Evolutionary conservation across 306 rosid species (phyloP).

Genomic region (Pyrus pyrifolia): DNA sequence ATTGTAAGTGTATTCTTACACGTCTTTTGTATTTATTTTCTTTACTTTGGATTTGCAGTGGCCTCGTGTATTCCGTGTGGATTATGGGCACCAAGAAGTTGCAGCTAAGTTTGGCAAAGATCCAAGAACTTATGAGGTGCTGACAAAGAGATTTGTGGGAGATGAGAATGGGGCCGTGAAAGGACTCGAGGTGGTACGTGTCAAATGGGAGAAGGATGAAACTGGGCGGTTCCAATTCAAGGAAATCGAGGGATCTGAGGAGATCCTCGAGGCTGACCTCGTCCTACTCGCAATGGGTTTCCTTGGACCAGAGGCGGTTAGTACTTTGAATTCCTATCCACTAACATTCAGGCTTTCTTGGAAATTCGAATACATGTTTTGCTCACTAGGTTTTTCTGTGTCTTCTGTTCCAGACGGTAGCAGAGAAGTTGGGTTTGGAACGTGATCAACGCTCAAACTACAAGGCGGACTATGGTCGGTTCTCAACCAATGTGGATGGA

Average conservation of each 20-base stretch:
- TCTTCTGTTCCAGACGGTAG: slow-evolving; percentile 44
- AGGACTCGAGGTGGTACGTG: slow-evolving; percentile 76
- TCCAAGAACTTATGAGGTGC: slow-evolving; percentile 87
- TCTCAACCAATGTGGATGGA: slow-evolving; percentile 70
- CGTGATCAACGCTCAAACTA: slow-evolving; percentile 71
- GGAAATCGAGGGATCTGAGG: slow-evolving; percentile 92
- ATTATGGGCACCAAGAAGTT: slow-evolving; percentile 98
- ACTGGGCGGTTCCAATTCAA: slow-evolving; percentile 69
- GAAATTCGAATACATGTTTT: neutral
- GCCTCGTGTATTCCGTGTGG: slow-evolving; percentile 92
- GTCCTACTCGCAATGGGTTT: slow-evolving; percentile 94
- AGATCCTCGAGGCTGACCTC: slow-evolving; percentile 77
- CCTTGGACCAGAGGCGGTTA: slow-evolving; percentile 95
- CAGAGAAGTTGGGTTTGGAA: slow-evolving; percentile 76
- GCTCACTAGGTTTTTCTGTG: slow-evolving; percentile 1
- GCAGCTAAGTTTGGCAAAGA: slow-evolving; percentile 83
- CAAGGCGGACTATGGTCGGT: slow-evolving; percentile 85
- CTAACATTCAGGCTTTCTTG: neutral
- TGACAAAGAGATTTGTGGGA: slow-evolving; percentile 87
- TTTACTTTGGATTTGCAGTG: slow-evolving; percentile 52
- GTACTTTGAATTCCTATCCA: slow-evolving; percentile 17
- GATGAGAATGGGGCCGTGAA: slow-evolving; percentile 75
- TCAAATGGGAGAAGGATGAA: slow-evolving; percentile 88
- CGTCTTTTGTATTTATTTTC: neutral
- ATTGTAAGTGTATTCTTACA: neutral